A percentile compares a stretch with the other conserved stretches of the same genome.
phyloP scores from a whole-genome alignment of 257 asterid species.

The Solanum sejunctum region DNA sequence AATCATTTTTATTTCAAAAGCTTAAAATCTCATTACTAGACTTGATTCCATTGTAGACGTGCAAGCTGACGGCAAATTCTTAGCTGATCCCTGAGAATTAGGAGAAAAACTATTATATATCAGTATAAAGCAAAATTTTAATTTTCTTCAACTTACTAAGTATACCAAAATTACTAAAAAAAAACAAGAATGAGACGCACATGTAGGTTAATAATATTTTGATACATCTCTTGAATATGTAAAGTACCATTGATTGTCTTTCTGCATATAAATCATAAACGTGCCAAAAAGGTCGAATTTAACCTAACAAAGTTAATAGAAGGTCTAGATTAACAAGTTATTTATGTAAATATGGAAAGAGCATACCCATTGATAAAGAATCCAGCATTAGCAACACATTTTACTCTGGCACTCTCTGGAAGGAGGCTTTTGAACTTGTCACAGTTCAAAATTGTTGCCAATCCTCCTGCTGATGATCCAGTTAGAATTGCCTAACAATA shows the following conservation, averaged over 20 bases:
- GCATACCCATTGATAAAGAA: conserved; percentile 53
- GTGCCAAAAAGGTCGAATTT: background rate
- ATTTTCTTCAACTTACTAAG: background rate
- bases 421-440: conserved; percentile 50
- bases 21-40: conserved; percentile 29
- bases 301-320: background rate
- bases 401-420: conserved; percentile 43
- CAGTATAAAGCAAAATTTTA: too few relatives aligned
- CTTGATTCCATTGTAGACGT: conserved; percentile 50
- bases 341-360: background rate
- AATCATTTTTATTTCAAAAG: background rate
- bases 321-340: background rate
- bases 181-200: conserved; percentile 14
- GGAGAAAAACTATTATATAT: background rate
- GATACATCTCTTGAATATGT: conserved; percentile 42
- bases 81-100: conserved; percentile 55
- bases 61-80: conserved; percentile 9
- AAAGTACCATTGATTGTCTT: conserved; percentile 49
- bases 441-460: conserved; percentile 56
- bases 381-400: conserved; percentile 82
- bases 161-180: background rate
- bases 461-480: conserved; percentile 91
- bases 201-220: conserved; percentile 51
- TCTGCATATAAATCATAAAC: conserved; percentile 22
- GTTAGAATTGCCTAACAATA: conserved; percentile 50